Conservation (phyloP, 164 flowering plant genomes). For the Stephania cephalantha region DNA sequence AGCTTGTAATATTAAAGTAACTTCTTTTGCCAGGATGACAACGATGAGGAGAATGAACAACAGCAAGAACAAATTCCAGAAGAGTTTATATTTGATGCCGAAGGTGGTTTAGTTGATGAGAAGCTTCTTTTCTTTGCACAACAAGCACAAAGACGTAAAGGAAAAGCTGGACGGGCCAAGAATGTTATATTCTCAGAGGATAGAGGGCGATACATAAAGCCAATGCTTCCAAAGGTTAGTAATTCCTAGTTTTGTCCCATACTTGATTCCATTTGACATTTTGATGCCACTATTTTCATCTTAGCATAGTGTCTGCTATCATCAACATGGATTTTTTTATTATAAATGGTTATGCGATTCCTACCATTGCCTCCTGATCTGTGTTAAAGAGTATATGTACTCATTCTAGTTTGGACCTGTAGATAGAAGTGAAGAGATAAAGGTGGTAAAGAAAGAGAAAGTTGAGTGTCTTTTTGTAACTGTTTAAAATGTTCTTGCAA, state of each 20-base stretch:
- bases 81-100: conserved; percentile 96
- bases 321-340: background rate
- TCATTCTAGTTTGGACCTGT: no score
- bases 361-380: background rate
- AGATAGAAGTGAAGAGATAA: no score
- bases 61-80: conserved; percentile 90
- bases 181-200: conserved; percentile 95
- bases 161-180: conserved; percentile 97
- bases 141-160: conserved; percentile 85
- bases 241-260: background rate
- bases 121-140: conserved; percentile 96
- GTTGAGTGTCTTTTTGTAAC: no score
- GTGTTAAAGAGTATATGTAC: no score
- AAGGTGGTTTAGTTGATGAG: conserved; percentile 95
- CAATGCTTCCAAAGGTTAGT: conserved; percentile 95
- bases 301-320: background rate
- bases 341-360: background rate
- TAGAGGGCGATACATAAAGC: conserved; percentile 91
- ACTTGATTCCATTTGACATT: background rate
- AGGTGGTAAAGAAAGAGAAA: no score
- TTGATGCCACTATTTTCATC: background rate
- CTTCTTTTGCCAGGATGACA: conserved; percentile 53
- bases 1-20: background rate
- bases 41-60: conserved; percentile 74
- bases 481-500: no score